Evolutionary conservation across 2,329 filamentous ascomycete species (phyloP), one percentile per base, ranked within the genome.

Genomic region (Penicillium sp.): DNA sequence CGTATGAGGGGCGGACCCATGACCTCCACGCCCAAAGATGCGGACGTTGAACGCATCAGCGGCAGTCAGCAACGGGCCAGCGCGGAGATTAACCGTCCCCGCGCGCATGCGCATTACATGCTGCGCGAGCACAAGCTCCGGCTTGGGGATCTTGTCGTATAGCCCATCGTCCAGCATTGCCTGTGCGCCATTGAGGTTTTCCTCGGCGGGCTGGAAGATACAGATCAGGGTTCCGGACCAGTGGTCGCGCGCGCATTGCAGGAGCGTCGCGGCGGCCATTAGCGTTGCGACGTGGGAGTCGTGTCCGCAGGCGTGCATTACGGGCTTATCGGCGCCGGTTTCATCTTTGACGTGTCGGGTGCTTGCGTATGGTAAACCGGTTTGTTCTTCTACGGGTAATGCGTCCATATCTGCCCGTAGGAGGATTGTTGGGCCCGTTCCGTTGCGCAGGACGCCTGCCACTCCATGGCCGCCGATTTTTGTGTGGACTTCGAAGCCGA

Each of bases 231-330:
- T 88, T 0, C 86, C 86, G 2, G 65, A 70, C 86, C 86, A 89
- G 6, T 65, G 27, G 0, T 76, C 65, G 15, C 72, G 73, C 0
- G 74, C 70, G 0, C 69, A 66, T 15, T 78, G 63, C 2, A 89
- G 70, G 0, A 80, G 73, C 21, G 81, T 75, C 0, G 83, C 79
- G 0, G 82, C 81, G 0, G 80, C 86, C 1, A 89, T 75, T 4
- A 88, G 74, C 33, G 76, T 75, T 0, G 83, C 79, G 27, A 88
- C 82, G 66, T 89, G 86, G 75, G 87, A 83, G 62, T 87, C 85
- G 64, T 89, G 86, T 0, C 86, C 87, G 68, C 86, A 89, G 23
- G 85, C 86, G 69, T 89, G 87, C 86, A 89, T 88, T 0, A 86
- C 82, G 0, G 82, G 81, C 51, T 80, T 80, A 53, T 78, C 73